phyloP scores from a whole-genome alignment of 352 stramenopile species.

The Globisporangium echinulatum region DNA sequence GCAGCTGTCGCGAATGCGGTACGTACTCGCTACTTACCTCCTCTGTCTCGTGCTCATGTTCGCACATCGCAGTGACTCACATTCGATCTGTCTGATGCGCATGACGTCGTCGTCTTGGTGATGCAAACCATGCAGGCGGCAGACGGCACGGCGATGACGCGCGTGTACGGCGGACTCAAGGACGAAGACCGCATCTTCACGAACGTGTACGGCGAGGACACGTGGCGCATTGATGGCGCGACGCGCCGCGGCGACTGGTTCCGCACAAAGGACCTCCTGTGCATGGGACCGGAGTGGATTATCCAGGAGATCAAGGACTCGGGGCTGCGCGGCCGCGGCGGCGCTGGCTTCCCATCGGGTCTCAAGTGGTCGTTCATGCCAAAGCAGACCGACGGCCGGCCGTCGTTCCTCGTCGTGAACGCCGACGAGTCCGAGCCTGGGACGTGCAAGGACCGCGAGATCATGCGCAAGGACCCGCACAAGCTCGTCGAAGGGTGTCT shows the following conservation, averaged over 20 bases:
- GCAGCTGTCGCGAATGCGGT: constrained; percentile 31
- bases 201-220: constrained; percentile 98
- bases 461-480: constrained; percentile 99
- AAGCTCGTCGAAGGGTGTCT: constrained; percentile 99
- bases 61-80: too few species aligned
- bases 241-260: constrained; percentile 96
- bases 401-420: constrained; percentile 99
- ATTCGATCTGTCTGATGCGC: too few species aligned
- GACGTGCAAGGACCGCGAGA: constrained; percentile 99
- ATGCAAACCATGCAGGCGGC: constrained; percentile 12
- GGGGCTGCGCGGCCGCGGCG: constrained; percentile 95
- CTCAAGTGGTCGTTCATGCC: constrained; percentile 99
- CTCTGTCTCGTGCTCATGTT: neutral
- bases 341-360: constrained; percentile 97
- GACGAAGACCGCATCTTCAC: constrained; percentile 99
- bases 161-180: constrained; percentile 93
- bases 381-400: constrained; percentile 97
- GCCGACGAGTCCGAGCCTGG: constrained; percentile 98
- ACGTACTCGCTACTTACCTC: constrained; percentile 4
- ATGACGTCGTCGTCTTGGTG: too few species aligned
- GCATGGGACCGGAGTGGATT: constrained; percentile 99
- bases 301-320: constrained; percentile 99
- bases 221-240: constrained; percentile 80
- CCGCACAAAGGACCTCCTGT: constrained; percentile 96
- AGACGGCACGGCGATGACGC: constrained; percentile 57